Percentiles rank a stretch among this genome's conserved stretches.
Evolutionary conservation across 1,139 yeast species (phyloP).

Genomic region (Hyphopichia burtonii): DNA sequence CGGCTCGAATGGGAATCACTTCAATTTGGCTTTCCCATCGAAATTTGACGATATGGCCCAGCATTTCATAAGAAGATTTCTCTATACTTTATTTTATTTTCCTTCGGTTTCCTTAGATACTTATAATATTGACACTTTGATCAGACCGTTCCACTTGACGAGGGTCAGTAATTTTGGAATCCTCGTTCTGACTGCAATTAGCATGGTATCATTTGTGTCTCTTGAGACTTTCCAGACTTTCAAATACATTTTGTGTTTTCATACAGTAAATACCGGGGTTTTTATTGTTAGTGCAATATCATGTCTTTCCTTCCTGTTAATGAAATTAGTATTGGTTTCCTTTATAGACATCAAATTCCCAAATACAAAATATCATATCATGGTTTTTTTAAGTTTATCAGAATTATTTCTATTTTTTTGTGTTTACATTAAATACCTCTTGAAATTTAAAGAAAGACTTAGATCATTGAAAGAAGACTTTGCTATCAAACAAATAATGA

Average conservation of each 20-base stretch:
- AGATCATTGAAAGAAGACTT: neutral
- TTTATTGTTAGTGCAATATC: neutral
- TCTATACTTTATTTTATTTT: slow-evolving; percentile 6
- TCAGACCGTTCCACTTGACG: slow-evolving; percentile 3
- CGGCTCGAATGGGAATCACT: slow-evolving; percentile 1
- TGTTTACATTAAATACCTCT: neutral
- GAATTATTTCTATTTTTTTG: slow-evolving; percentile 1
- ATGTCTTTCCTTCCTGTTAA: neutral
- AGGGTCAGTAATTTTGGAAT: slow-evolving; percentile 8
- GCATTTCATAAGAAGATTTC: slow-evolving; percentile 6
- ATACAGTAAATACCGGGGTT: neutral
- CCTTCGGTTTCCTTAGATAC: slow-evolving; percentile 2
- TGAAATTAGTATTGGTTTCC: slow-evolving; percentile 4
- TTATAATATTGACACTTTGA: slow-evolving; percentile 7
- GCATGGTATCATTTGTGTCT: neutral
- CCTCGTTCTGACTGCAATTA: slow-evolving; percentile 1
- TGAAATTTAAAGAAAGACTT: neutral
- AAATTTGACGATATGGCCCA: slow-evolving; percentile 3
- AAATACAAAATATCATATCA: slow-evolving; percentile 5
- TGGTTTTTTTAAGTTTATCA: slow-evolving; percentile 1
- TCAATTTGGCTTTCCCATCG: slow-evolving; percentile 4
- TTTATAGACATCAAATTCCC: slow-evolving; percentile 6
- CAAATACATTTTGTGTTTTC: neutral
- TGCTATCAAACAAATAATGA: slow-evolving; percentile 3
- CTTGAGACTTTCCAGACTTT: neutral